Evolutionary conservation across 306 rosid species (phyloP), one percentile per base, ranked within the genome.

Genomic region (Cercis canadensis): DNA sequence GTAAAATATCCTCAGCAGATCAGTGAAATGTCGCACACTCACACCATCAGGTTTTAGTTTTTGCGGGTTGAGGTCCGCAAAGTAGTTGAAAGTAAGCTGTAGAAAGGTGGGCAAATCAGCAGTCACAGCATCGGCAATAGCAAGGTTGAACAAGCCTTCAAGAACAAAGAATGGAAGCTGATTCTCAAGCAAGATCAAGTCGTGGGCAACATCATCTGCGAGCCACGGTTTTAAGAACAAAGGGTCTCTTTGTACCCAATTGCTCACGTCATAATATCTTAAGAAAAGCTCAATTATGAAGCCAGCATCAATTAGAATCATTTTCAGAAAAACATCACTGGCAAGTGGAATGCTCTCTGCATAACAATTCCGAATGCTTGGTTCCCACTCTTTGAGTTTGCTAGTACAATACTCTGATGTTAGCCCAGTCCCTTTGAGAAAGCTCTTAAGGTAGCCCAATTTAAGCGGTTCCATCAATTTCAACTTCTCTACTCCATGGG

Each of bases 111-210:
- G 29, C 29, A 24, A 24, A 24, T 24, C 29, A 1, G 2, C 29
- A 24, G 29, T 1, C 2, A 3, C 3, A 3, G 3, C 3, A 24
- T 24, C 29, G 3, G 29, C 29, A 24, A 3, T 24, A 24, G 29
- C 29, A 24, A 37, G 3, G 17, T 31, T 34, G 29, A 74, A 81
- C 16, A 78, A 18, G 0, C 72, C 78, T n/a, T 75, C 69, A 11
- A 81, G 75, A 31, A 84, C 70, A 47, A 79, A 75, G 60, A 83
- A 78, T 1, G 92, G 85, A 57, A 87, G 62, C 37, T 87, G 92
- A 79, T 87, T 83, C 68, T 86, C 90, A 8, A 86, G 76, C 59
- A 83, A 12, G 54, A 70, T 37, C 62, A 81, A 54, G 54, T 83
- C 86, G 32, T 61, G 66, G 46, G 43, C 50, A 11, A 86, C 60